Evolutionary conservation across 2,329 filamentous ascomycete genomes (phyloP).

Genomic region (Aspergillus chevalieri): DNA sequence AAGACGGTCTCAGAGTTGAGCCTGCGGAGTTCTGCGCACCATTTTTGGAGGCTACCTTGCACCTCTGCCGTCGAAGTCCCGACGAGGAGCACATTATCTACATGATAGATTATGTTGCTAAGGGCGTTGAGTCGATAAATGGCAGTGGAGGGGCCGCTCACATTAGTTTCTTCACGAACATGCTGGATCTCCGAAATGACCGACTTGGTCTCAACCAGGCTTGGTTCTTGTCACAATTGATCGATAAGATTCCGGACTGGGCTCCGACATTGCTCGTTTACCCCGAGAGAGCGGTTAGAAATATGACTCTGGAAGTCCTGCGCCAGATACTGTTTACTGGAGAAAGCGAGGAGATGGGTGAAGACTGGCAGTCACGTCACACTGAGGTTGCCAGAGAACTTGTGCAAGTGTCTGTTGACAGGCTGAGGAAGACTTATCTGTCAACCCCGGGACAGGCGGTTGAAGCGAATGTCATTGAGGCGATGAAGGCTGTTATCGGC

Average conservation of each 20-base stretch:
- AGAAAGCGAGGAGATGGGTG: conserved; percentile 22
- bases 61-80: conserved; percentile 45
- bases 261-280: conserved; percentile 49
- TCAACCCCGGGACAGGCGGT: conserved; percentile 19
- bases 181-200: conserved; percentile 43
- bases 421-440: conserved; percentile 28
- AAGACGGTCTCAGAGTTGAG: conserved; percentile 49
- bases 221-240: conserved; percentile 30
- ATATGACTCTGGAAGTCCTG: conserved; percentile 40
- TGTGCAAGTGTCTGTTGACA: conserved; percentile 25
- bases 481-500: conserved; percentile 31
- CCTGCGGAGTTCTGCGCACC: conserved; percentile 45
- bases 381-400: conserved; percentile 27
- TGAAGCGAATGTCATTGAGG: conserved; percentile 31
- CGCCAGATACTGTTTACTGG: conserved; percentile 38
- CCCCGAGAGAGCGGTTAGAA: conserved; percentile 41
- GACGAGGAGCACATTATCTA: conserved; percentile 31
- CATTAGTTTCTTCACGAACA: conserved; percentile 46
- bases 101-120: conserved; percentile 38
- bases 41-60: conserved; percentile 53
- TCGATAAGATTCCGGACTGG: conserved; percentile 44
- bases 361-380: conserved; percentile 23
- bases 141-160: conserved; percentile 45
- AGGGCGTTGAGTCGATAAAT: conserved; percentile 45
- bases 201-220: conserved; percentile 25